Evolutionary conservation across 208 protist species (phyloP), one percentile per base, ranked within the genome.

Genomic region (Trypanosoma cruzi): DNA sequence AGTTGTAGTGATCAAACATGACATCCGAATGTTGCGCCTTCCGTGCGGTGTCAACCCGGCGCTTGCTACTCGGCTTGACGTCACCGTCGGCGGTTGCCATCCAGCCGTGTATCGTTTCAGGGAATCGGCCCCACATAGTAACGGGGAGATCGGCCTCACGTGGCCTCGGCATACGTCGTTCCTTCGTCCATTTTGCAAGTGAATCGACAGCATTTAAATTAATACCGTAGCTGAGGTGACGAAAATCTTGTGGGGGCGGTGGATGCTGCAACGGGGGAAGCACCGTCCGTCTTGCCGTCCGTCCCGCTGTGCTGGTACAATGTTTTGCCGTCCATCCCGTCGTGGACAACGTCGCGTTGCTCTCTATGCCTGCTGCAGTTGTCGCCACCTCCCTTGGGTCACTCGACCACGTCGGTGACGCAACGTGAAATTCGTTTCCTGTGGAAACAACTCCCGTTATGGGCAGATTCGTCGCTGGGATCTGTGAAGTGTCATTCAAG

Each of bases 1-100:
- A 77, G 48, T 67, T 60, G 31, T 64, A 82, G 68, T 82, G 68
- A 34, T 74, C 78, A 48, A 83, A 76, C 62, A 72, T 57, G 5
- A 83, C 55, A 40, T 67, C 68, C 8, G 78, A 70, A 16, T 62
- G 54, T 54, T 55, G 40, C 22, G 46, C 37, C 37, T 53, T 62
- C 44, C 61, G 40, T 37, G 49, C 74, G 46, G 37, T 29, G 4
- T 71, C 59, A 22, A 61, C 14, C 0, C 52, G 46, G 16, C 62
- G 48, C 4, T 61, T 34, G 32, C 20, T 50, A 26, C 4, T 61
- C 24, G 58, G 52, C 42, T 68, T 66, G 10, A 60, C 2, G 11
- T 42, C 36, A 13, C 74, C 74, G 22, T 80, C 68, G 0, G 53
- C n/a, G 20, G 48, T 57, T 20, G 49, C 48, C 11, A 59, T 48